phyloP scores from a whole-genome alignment of 768 basidiomycete genomes.

The Cyclocybe aegerita region DNA sequence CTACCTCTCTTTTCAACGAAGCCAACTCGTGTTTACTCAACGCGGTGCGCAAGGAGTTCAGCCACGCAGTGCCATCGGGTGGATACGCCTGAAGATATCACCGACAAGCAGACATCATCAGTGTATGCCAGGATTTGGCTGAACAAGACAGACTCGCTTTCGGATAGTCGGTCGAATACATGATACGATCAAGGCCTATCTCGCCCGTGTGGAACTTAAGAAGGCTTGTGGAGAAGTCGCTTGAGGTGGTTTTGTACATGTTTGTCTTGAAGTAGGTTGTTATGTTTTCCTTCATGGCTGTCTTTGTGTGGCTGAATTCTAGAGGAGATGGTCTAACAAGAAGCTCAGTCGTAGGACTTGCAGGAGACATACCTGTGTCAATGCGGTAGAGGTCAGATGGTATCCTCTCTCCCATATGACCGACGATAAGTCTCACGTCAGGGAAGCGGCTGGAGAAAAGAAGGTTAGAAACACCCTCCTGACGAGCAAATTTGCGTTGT shows the following conservation, averaged over 20 bases:
- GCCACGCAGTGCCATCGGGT: slow-evolving; percentile 21
- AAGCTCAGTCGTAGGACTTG: background rate
- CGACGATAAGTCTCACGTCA: slow-evolving; percentile 37
- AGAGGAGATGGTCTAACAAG: slow-evolving; percentile 27
- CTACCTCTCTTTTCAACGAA: slow-evolving; percentile 26
- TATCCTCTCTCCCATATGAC: slow-evolving; percentile 42
- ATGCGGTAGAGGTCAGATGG: slow-evolving; percentile 41
- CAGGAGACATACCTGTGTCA: slow-evolving; percentile 30
- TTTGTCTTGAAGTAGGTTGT: slow-evolving; percentile 39
- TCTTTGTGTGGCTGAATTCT: slow-evolving; percentile 19
- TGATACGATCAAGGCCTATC: slow-evolving; percentile 38
- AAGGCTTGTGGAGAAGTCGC: slow-evolving; percentile 39
- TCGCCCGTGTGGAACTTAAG: slow-evolving; percentile 36
- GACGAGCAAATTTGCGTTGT: background rate
- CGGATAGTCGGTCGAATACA: slow-evolving; percentile 41
- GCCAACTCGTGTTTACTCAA: slow-evolving; percentile 20
- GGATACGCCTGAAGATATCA: slow-evolving; percentile 15
- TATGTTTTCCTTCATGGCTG: slow-evolving; percentile 36
- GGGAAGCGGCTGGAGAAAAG: slow-evolving; percentile 37
- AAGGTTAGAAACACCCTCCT: background rate
- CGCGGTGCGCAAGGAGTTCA: slow-evolving; percentile 19
- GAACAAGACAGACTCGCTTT: slow-evolving; percentile 21
- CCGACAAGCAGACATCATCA: background rate
- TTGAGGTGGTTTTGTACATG: slow-evolving; percentile 39
- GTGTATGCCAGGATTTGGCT: background rate